Conservation (phyloP, 306 rosid genomes). For the Dalbergia oliveri region DNA sequence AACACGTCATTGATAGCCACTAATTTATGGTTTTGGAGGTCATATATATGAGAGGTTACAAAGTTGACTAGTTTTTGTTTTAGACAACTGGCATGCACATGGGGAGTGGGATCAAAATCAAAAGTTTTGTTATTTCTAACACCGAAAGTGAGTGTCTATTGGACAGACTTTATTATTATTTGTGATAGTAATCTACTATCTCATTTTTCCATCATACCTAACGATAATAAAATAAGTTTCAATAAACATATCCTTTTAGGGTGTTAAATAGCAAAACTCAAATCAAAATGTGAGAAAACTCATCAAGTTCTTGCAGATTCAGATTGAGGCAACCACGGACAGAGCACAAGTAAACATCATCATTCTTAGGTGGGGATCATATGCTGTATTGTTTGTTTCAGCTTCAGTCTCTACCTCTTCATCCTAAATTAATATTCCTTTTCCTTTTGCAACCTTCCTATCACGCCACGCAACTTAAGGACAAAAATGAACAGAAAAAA, state of each 20-base stretch:
- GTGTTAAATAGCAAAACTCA: no score
- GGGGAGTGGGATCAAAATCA: slow-evolving; percentile 36
- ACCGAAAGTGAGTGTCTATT: no score
- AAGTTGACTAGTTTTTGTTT: background rate
- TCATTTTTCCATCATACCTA: no score
- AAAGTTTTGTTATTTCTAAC: no score
- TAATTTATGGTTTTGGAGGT: slow-evolving; percentile 17
- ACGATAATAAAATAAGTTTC: no score
- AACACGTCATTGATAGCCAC: slow-evolving; percentile 2
- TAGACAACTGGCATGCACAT: slow-evolving; percentile 61
- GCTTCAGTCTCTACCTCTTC: background rate
- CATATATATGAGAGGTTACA: background rate
- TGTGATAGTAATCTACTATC: no score
- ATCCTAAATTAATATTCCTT: background rate
- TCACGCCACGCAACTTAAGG: slow-evolving; percentile 9
- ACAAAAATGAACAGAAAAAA: background rate
- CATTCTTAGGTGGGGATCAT: slow-evolving; percentile 45
- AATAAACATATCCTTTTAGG: no score
- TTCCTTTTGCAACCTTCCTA: background rate
- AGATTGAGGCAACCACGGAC: slow-evolving; percentile 38
- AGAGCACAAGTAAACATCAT: slow-evolving; percentile 35
- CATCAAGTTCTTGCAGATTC: slow-evolving; percentile 11
- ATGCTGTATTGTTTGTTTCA: slow-evolving; percentile 38
- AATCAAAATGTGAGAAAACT: slow-evolving; percentile 8
- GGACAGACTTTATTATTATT: no score